Evolutionary conservation across 2,329 filamentous ascomycete species (phyloP), one percentile per base, ranked within the genome.

Genomic region (Pestalotiopsis sp.): DNA sequence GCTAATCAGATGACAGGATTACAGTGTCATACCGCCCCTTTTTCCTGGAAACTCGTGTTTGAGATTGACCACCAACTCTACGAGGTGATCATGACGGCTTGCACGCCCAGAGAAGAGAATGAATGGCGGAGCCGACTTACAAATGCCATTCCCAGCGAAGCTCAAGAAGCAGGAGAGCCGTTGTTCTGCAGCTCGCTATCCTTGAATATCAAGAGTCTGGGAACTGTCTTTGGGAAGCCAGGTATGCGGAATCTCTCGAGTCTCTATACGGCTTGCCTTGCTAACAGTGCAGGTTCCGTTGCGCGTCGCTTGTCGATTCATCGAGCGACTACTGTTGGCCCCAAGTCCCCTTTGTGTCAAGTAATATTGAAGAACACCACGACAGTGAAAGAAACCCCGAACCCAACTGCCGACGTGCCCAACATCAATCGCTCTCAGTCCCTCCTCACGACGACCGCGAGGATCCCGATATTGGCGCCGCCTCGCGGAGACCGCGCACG

Each of bases 21-120:
- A 7, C 94, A 95, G 83, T 98, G 94, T 75, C 91, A 96, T 71
- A 93, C 92, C 3, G 93, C 93, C 0, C 90, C 93, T 0, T 93
- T 93, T 78, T 96, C 94, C 1, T 98, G 95, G 95, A 99, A 98
- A 78, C 76, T 98, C 12, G 86, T 93, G 2, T 98, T 98, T 75
- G 91, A 96, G 77, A 88, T 89, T 72, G 86, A 92, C 68, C 88
- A 92, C 72, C 90, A 92, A 69, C 84, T 95, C 66, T 95, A 93
- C 77, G 95, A 98, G 79, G 81, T 97, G 17, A 90, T 98, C 56
- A 86, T 97, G 81, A 97, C 92, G 72, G 95, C 94, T 45, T 97
- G 94, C 74, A 95, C 92, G 1, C 84, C 89, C 0, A 89, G 87
- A 56, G 95, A 99, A 77, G 93, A 96, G 75, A 83, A 87, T 60